A percentile compares a stretch with the other conserved stretches of the same genome.
phyloP scores from a whole-genome alignment of 306 rosid species.

The Glycine soja region DNA sequence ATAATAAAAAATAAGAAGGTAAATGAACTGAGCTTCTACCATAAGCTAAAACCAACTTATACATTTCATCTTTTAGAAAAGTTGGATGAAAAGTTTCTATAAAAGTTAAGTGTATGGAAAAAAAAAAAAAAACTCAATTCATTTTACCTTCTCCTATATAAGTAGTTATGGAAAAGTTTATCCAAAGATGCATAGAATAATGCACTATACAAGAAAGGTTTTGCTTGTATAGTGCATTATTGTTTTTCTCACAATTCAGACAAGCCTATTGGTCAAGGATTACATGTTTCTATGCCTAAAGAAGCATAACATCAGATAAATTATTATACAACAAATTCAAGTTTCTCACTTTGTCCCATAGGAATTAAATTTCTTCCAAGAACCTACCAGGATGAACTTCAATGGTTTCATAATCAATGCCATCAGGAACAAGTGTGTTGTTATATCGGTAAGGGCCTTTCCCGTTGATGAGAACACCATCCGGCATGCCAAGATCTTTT shows the following conservation, averaged over 20 bases:
- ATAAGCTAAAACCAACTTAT: not conserved
- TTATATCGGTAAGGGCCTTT: conserved; percentile 93
- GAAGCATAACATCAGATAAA: conserved; percentile 18
- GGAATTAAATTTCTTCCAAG: conserved; percentile 17
- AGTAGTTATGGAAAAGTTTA: not conserved
- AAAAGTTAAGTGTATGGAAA: not conserved
- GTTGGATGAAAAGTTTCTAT: not conserved
- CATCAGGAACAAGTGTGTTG: conserved; percentile 85
- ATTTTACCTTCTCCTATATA: not conserved
- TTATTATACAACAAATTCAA: not conserved
- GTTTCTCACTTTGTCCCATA: conserved; percentile 4
- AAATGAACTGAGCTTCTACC: not conserved
- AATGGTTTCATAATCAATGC: conserved; percentile 74
- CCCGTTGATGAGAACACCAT: conserved; percentile 98
- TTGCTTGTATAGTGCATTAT: not conserved
- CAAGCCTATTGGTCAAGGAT: conserved; percentile 17
- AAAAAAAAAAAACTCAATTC: not conserved
- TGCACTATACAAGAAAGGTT: not conserved
- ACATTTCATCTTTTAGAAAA: not conserved
- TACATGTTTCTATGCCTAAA: conserved; percentile 7
- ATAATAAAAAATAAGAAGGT: not conserved
- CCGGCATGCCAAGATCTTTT: conserved; percentile 91
- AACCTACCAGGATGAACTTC: conserved; percentile 82
- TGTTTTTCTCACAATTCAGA: conserved; percentile 30
- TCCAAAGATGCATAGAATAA: not conserved